A percentile compares a stretch with the other conserved stretches of the same genome.
Conservation (phyloP, 768 basidiomycete genomes). For the Dentipellis fragilis region DNA sequence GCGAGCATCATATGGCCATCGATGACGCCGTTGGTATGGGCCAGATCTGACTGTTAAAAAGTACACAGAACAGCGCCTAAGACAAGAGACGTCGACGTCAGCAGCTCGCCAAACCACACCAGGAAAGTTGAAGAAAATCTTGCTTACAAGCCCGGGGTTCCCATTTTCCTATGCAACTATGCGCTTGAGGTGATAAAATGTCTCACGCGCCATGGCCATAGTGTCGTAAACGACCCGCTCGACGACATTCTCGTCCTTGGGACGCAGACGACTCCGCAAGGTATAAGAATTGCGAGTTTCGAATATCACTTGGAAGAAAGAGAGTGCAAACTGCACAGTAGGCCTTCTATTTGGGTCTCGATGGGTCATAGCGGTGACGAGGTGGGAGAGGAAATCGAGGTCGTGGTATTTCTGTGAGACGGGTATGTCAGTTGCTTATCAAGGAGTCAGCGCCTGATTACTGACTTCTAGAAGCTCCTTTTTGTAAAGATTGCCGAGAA, state of each 20-base stretch:
- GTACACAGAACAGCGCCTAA: too few relatives aligned
- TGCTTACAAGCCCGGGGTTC: too few relatives aligned
- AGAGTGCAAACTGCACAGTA: background rate
- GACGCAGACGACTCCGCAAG: constrained; percentile 6
- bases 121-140: too few relatives aligned
- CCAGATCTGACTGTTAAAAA: too few relatives aligned
- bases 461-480: constrained; percentile 13
- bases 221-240: constrained; percentile 12
- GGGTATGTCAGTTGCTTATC: background rate
- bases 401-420: background rate
- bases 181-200: background rate
- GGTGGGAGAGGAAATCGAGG: background rate
- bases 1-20: too few relatives aligned
- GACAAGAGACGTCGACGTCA: too few relatives aligned
- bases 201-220: constrained; percentile 13
- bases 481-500: constrained; percentile 16
- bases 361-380: background rate
- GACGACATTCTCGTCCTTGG: constrained; percentile 1
- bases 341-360: background rate
- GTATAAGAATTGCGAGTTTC: background rate
- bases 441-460: background rate
- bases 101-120: too few relatives aligned
- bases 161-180: background rate
- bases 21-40: too few relatives aligned
- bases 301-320: background rate